Evolutionary conservation across 768 basidiomycete species (phyloP), one percentile per base, ranked within the genome.

Genomic region (Russula olivacea): DNA sequence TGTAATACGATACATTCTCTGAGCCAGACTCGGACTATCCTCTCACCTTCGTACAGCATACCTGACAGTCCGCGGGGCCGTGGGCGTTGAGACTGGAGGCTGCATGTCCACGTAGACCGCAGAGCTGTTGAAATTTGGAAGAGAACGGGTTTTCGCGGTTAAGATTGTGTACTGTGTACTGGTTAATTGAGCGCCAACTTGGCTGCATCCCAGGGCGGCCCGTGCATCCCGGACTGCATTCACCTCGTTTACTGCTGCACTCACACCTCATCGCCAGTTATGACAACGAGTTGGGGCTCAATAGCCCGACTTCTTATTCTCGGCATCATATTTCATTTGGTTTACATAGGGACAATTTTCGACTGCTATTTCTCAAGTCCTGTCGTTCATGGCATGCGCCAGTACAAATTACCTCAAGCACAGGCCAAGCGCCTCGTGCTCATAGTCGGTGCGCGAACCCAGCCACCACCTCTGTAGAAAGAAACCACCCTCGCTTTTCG

Each of bases 351-450:
- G 40, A 84, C 87, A 3, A 83, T 79, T 38, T 94, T 94, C 74
- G 89, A 93, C 74, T 92, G 91, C 73, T 94, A 93, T 72, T 94
- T 94, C 72, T 88, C 83, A 28, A 89, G 85, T 68, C 88, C 90
- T 0, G 88, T 91, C 9, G 88, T 90, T 25, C 80, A 85, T 76
- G 89, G 88, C 55, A 91, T 91, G 88, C 71, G 76, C 67, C 81
- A 78, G 51, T 80, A 82, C 68, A 78, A 78, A 3, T 70, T 78
- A 2, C 72, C 72, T 10, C 65, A 68, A 5, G 77, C 81, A 38
- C 79, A 82, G 61, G 82, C 91, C 11, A 87, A 88, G 68, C 80
- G 91, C 4, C 77, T 93, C 34, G 89, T 91, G 3, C 80, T 93
- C 23, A 87, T 93, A 67, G 83, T 93, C 32, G 91, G 91, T 87